Conservation (phyloP, 148 eudicot genomes). For the Salicornia ramosissima region DNA sequence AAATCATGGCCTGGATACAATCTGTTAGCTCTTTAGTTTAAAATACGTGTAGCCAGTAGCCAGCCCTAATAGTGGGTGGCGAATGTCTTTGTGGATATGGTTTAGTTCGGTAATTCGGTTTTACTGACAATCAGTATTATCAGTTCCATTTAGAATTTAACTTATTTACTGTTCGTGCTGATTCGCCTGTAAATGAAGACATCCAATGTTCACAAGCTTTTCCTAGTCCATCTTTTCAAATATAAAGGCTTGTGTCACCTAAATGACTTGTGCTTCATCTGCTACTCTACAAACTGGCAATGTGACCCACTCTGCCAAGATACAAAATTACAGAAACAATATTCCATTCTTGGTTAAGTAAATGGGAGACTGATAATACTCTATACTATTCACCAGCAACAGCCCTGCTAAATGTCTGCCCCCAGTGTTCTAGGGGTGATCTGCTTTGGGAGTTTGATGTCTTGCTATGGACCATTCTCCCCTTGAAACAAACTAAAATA, state of each 20-base stretch:
- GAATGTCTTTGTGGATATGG: neutral
- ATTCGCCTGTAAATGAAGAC: neutral
- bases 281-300: neutral
- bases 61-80: neutral
- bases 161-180: neutral
- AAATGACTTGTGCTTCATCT: neutral
- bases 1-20: too few species aligned
- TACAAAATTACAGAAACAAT: neutral
- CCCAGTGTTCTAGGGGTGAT: neutral
- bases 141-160: too few species aligned
- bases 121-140: too few species aligned
- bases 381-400: neutral
- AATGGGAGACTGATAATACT: neutral
- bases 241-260: neutral
- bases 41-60: neutral
- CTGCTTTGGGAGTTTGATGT: too few species aligned
- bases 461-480: too few species aligned
- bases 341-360: neutral
- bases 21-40: neutral
- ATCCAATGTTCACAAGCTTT: neutral
- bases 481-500: too few species aligned
- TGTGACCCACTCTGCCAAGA: neutral
- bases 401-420: neutral
- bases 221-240: too few species aligned
- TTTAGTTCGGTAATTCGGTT: neutral